Conservation (phyloP, 768 basidiomycete species). For the Phanerochaete carnosa region DNA sequence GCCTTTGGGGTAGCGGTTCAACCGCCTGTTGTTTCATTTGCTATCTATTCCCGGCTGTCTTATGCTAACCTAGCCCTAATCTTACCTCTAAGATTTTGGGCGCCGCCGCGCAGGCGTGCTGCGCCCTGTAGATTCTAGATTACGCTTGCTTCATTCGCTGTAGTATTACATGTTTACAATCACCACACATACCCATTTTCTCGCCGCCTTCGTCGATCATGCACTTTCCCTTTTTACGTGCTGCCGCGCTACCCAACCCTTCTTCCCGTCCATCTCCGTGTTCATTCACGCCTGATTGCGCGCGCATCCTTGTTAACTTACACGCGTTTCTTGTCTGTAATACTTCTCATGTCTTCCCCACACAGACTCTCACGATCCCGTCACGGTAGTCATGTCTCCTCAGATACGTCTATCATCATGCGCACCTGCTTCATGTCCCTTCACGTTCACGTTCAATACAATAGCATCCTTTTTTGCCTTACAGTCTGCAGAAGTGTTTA, state of each 20-base stretch:
- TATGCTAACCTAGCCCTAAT: neutral
- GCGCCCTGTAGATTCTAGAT: conserved; percentile 1
- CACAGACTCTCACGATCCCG: too few relatives aligned
- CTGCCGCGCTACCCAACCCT: neutral
- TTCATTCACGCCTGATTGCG: neutral
- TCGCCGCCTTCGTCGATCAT: neutral
- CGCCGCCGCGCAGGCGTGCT: neutral
- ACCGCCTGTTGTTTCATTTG: conserved; percentile 5
- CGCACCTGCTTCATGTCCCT: too few relatives aligned
- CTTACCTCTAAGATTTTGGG: neutral
- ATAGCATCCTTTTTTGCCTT: too few relatives aligned
- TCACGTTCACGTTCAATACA: too few relatives aligned
- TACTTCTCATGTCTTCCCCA: too few relatives aligned
- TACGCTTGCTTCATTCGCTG: neutral
- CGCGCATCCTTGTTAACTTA: neutral
- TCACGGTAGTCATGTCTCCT: too few relatives aligned
- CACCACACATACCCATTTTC: neutral
- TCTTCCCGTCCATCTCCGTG: neutral
- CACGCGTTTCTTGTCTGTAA: too few relatives aligned
- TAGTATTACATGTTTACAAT: too few relatives aligned
- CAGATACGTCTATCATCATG: too few relatives aligned
- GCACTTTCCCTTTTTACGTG: neutral
- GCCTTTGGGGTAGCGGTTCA: neutral
- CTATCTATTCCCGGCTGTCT: neutral
- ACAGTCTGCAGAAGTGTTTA: too few relatives aligned